Percentiles rank a stretch among this genome's conserved stretches.
Conservation (phyloP, 345 rosid species). For the Mercurialis annua region DNA sequence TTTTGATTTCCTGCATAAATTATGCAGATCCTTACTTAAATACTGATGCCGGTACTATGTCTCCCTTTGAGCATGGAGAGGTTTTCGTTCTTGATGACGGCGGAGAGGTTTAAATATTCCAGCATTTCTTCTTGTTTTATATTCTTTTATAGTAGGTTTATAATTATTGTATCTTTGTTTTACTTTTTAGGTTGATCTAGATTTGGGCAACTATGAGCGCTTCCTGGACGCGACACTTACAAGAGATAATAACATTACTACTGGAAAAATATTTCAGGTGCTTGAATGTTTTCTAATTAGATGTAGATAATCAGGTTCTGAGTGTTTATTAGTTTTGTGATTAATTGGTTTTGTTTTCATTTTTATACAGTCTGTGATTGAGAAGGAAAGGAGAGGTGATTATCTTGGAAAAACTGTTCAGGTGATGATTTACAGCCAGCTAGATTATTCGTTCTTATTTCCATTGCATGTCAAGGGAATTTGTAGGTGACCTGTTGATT, state of each 20-base stretch:
- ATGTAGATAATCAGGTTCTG: constrained; percentile 4
- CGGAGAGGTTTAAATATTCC: constrained; percentile 66
- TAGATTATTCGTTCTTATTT: not conserved
- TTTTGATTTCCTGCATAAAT: not conserved
- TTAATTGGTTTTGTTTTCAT: not conserved
- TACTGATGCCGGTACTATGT: constrained; percentile 98
- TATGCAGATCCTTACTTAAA: constrained; percentile 85
- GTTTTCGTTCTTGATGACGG: constrained; percentile 98
- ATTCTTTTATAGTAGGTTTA: not conserved
- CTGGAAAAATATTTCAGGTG: constrained; percentile 98
- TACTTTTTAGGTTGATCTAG: constrained; percentile 74
- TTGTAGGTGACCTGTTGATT: not conserved
- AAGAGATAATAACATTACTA: constrained; percentile 85
- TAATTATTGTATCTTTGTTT: constrained; percentile 18
- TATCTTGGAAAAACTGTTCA: constrained; percentile 41
- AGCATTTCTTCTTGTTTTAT: not conserved
- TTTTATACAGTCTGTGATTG: constrained; percentile 30
- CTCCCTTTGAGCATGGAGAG: constrained; percentile 96
- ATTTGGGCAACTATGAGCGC: constrained; percentile 94
- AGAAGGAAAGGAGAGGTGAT: constrained; percentile 36
- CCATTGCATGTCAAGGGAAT: not conserved
- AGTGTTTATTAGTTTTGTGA: constrained; percentile 8
- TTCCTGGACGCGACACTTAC: constrained; percentile 88
- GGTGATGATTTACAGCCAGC: constrained; percentile 17
- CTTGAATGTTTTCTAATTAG: constrained; percentile 16